Conservation (phyloP, 2,329 filamentous ascomycete species). For the Neocatenulostroma microsporum region DNA sequence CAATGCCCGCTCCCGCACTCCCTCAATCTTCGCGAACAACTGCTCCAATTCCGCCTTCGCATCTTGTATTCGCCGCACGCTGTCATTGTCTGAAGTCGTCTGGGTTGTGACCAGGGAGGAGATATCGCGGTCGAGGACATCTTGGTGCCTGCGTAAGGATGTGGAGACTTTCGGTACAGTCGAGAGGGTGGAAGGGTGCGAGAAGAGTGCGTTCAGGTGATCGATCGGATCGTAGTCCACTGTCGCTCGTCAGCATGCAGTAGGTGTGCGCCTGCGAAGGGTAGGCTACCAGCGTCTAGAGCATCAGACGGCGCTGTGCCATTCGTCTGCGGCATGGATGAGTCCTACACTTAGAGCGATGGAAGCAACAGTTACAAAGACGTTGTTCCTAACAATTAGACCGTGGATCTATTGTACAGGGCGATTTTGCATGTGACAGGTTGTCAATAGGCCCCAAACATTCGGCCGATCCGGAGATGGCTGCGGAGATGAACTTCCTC, state of each 20-base stretch:
- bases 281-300: conserved; percentile 11
- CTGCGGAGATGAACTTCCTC: too few species aligned
- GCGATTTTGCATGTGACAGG: too few species aligned
- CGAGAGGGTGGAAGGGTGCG: conserved; percentile 74
- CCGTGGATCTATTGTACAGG: too few species aligned
- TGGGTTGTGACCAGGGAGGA: conserved; percentile 63
- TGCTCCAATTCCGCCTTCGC: conserved; percentile 83
- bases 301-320: conserved; percentile 8
- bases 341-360: too few species aligned
- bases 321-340: conserved; percentile 12
- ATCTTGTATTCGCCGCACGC: conserved; percentile 81
- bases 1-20: conserved; percentile 77
- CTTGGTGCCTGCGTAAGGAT: conserved; percentile 64
- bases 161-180: conserved; percentile 68
- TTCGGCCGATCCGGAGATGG: too few species aligned
- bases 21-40: conserved; percentile 91
- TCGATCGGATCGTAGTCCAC: conserved; percentile 86
- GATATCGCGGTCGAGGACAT: conserved; percentile 77
- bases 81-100: conserved; percentile 76
- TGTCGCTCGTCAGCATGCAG: conserved; percentile 25
- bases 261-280: background rate
- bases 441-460: too few species aligned
- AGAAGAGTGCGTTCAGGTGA: conserved; percentile 89
- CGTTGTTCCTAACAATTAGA: too few species aligned
- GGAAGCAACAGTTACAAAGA: too few species aligned